Base-by-base conservation (phyloP, 768 basidiomycete genomes). In the Boletus tomentosulus region DNA sequence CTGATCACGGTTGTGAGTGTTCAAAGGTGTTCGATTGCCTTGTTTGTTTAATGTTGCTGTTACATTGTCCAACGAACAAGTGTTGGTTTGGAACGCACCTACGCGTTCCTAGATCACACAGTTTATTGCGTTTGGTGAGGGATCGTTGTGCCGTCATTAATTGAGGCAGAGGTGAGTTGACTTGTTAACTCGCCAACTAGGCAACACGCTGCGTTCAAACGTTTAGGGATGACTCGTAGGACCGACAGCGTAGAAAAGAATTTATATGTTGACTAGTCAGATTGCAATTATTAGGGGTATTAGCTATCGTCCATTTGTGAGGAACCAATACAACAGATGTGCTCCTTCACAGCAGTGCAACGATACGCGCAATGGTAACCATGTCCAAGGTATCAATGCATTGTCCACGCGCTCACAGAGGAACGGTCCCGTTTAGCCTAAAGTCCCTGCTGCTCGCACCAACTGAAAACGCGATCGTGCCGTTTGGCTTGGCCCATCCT, bases 401-500 rank as follows among this genome's bases (percentile, higher is more conserved):
- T 13, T 13, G 22, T 42, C 22, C 31, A 10, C 15, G 6, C 11
- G 15, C 33, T 66, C 54, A 66, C 15, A 31, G 3, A 28, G 65
- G 65, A 12, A 66, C 27, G 15, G 60, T 65, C n/a, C 85, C 84
- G 9, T 60, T 67, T 67, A 89, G 62, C 55, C 78, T 75, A 13
- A 68, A 71, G 66, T 89, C 80, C 54, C 87, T 73, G 62, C 86
- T 87, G 63, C 87, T 89, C 55, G 80, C 76, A 16, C 88, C 88
- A 37, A 90, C 71, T 6, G 81, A 78, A 47, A 93, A 76, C 22
- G 71, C 71, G 62, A 88, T 83, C 39, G 65, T 74, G 2, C 89
- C 90, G 2, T 69, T 62, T 1, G 91, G 89, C 58, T 79, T 81
- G 56, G 74, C 73, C 90, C 92, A 93, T 3, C 86, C 83, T 67